Base-by-base conservation (phyloP, 257 asterid species). In the Solanum rostratum region DNA sequence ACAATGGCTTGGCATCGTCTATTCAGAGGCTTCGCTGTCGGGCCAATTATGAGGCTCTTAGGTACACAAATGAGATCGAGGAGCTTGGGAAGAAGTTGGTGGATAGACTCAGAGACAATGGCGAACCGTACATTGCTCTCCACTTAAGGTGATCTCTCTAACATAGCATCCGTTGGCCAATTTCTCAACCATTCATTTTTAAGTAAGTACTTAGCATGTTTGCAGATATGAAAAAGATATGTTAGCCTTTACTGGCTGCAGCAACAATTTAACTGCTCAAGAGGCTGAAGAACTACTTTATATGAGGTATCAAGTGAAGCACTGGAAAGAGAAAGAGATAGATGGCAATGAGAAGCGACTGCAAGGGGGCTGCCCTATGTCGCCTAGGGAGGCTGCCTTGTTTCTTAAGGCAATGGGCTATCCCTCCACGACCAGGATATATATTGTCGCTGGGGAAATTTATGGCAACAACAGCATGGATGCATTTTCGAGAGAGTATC, bases 211-310 rank as follows among this genome's bases (percentile, higher is more conserved):
- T 22, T 54, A 5, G 10, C 27, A 6, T 22, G 52, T 29, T 4
- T 82, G 74, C 84, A 93, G 97, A 81, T 93, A 93, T 33, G 97
- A 93, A 88, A 92, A 93, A 84, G 97, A 93, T 55, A 92, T 93
- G 97, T 89, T 93, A 18, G 96, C 97, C 8, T 93, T 93, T 89
- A 93, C 97, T 0, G 97, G 96, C 54, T 93, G 97, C 88, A 93
- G 93, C 90, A 91, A 90, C 65, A 89, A 88, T 73, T 84, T 93
- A 73, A 92, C 87, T 6, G 50, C 82, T 7, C 60, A 16, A 7
- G 94, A 93, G 85, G 91, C 90, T 2, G 84, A 88, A 87, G 96
- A 91, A 74, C 93, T 93, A 39, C 92, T 86, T 18, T 27, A 8
- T 19, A 89, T 93, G 97, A 87, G 97, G 76, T 79, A 90, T 86